Conservation (phyloP, 2,329 filamentous ascomycete genomes). For the Penicillium sp. region DNA sequence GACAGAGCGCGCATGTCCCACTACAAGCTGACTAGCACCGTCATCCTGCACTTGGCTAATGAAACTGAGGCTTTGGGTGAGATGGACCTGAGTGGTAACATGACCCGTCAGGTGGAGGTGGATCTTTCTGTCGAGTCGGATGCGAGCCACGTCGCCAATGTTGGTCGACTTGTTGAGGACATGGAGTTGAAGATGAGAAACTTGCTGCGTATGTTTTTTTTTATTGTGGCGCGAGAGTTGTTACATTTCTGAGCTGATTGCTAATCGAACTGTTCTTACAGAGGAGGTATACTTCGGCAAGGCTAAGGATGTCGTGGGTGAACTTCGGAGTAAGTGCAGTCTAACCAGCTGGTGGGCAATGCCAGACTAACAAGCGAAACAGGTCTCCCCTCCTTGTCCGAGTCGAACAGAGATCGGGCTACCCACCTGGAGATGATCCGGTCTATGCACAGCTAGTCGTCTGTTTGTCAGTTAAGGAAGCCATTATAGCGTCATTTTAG, state of each 20-base stretch:
- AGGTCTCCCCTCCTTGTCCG: conserved; percentile 68
- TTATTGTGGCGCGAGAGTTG: no score
- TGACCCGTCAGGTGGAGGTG: conserved; percentile 92
- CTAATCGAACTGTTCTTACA: no score
- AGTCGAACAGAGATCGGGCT: conserved; percentile 72
- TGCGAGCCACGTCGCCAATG: conserved; percentile 88
- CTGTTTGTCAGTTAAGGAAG: no score
- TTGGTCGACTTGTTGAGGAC: conserved; percentile 88
- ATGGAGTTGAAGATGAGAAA: conserved; percentile 99
- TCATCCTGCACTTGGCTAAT: conserved; percentile 78
- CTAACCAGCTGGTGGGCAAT: background rate
- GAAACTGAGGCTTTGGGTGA: conserved; percentile 61
- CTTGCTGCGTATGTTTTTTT: conserved; percentile 65
- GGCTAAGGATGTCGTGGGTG: conserved; percentile 94
- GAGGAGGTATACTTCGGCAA: conserved; percentile 99
- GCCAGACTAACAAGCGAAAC: conserved; percentile 8
- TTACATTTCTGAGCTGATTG: no score
- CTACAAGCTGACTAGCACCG: conserved; percentile 95
- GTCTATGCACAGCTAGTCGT: conserved; percentile 40
- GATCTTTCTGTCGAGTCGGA: conserved; percentile 84
- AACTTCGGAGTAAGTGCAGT: conserved; percentile 66
- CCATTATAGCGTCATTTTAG: no score
- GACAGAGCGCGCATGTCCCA: conserved; percentile 85
- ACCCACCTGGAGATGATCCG: conserved; percentile 82
- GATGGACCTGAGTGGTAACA: conserved; percentile 90